Conservation (phyloP, 768 basidiomycete genomes). For the Tubosaeta sp. region DNA sequence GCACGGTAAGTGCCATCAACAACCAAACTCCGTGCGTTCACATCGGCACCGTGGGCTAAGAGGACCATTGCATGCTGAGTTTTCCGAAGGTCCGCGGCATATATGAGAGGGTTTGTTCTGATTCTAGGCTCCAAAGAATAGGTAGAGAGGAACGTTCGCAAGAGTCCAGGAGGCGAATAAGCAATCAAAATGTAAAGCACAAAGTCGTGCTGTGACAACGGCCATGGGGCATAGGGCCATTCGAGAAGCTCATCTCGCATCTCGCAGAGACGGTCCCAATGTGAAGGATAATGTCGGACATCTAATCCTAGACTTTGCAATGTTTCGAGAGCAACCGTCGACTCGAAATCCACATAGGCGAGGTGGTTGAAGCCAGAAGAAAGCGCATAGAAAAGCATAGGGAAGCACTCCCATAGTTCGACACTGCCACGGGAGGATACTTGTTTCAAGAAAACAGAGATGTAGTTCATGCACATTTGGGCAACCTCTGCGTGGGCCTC, state of each 20-base stretch:
- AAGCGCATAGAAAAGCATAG: background rate
- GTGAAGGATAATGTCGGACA: background rate
- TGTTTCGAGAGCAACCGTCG: background rate
- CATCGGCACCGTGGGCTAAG: background rate
- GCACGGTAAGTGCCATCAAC: background rate
- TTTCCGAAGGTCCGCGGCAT: constrained; percentile 4
- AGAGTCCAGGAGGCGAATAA: background rate
- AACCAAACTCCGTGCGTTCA: background rate
- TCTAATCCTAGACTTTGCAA: background rate
- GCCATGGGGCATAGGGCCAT: constrained; percentile 4
- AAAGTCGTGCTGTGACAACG: background rate
- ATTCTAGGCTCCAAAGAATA: background rate
- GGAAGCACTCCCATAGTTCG: background rate
- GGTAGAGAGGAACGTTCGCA: background rate
- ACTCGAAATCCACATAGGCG: background rate
- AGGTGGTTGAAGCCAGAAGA: constrained; percentile 3
- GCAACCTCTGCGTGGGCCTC: background rate
- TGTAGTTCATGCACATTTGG: background rate
- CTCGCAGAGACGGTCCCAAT: constrained; percentile 1
- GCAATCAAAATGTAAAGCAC: constrained; percentile 1
- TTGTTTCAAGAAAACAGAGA: background rate
- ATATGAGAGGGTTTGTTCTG: constrained; percentile 9
- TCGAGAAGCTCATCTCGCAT: background rate
- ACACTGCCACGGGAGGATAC: too few relatives aligned
- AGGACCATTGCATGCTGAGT: constrained; percentile 1